Base-by-base conservation (phyloP, 441 rosid species). In the Populus tomentosa region DNA sequence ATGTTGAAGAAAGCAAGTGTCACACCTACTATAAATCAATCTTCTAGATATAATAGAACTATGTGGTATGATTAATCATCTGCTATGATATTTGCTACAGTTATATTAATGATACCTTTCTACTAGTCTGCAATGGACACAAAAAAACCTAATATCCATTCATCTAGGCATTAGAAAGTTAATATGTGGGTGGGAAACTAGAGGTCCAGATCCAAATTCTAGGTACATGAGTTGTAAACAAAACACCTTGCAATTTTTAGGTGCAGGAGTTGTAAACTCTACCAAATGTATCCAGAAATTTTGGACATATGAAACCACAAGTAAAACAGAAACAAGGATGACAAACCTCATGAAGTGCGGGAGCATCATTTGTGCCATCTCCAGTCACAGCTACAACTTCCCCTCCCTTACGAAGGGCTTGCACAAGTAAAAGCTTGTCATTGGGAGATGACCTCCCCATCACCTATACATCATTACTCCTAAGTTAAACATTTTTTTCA, bases 321-420 rank as follows among this genome's bases (percentile, higher is more conserved):
- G 18, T 33, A 75, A 62, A 1, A 14, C 72, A 50, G 16, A 66
- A 71, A 69, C 67, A 72, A 42, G 53, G 69, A 67, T 50, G 72
- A 28, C 82, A 82, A 79, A 95, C 99, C 99, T 95, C 98, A 69
- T 92, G 97, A 79, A 95, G 94, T 67, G 99, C 99, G 82, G 99
- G 99, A 82, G 99, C 99, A 83, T 95, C 99, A 85, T 95, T 95
- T 73, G 99, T 95, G 73, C 99, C 99, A 87, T 95, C 99, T 69
- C 99, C 99, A 71, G 98, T 95, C 78, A 95, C 99, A 75, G 98
- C 99, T 69, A 95, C 99, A 86, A 95, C 99, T 79, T 94, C 97
- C 64, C 99, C 98, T 81, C 88, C 88, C 81, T 87, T 95, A 77
- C 93, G 89, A 62, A 95, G 84, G 32, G 99, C 97, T 92, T 95